Conservation (phyloP, 2,329 filamentous ascomycete genomes). For the Zymoseptoria brevis region DNA sequence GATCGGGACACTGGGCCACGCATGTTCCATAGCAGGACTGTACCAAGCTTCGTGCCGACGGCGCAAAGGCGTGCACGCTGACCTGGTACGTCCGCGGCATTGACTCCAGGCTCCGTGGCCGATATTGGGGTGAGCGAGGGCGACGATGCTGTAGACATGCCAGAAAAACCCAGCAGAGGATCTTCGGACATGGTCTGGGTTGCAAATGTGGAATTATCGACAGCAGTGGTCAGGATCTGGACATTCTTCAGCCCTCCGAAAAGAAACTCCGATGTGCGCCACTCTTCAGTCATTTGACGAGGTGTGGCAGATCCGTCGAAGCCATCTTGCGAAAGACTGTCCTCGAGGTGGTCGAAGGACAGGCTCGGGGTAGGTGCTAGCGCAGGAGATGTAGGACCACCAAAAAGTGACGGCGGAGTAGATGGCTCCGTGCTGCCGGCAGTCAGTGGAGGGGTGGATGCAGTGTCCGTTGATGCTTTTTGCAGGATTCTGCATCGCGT, state of each 20-base stretch:
- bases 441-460: constrained; percentile 23
- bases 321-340: constrained; percentile 20
- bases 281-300: constrained; percentile 47
- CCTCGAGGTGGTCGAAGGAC: constrained; percentile 20
- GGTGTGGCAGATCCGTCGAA: constrained; percentile 23
- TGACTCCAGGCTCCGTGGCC: constrained; percentile 36
- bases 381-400: constrained; percentile 33
- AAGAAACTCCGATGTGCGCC: constrained; percentile 55
- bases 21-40: constrained; percentile 77
- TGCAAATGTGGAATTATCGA: constrained; percentile 70
- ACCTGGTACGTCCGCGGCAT: constrained; percentile 63
- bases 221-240: constrained; percentile 59
- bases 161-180: constrained; percentile 55
- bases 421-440: constrained; percentile 17
- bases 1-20: constrained; percentile 55
- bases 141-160: constrained; percentile 46
- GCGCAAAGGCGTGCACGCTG: constrained; percentile 74
- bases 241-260: constrained; percentile 53
- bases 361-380: constrained; percentile 27
- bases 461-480: constrained; percentile 5
- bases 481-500: constrained; percentile 44
- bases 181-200: constrained; percentile 69
- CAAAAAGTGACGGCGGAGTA: constrained; percentile 44
- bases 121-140: constrained; percentile 47
- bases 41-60: constrained; percentile 69